Evolutionary conservation across 1,284 basidiomycete species (phyloP), one percentile per base, ranked within the genome.

Genomic region (Coniophora puteana): DNA sequence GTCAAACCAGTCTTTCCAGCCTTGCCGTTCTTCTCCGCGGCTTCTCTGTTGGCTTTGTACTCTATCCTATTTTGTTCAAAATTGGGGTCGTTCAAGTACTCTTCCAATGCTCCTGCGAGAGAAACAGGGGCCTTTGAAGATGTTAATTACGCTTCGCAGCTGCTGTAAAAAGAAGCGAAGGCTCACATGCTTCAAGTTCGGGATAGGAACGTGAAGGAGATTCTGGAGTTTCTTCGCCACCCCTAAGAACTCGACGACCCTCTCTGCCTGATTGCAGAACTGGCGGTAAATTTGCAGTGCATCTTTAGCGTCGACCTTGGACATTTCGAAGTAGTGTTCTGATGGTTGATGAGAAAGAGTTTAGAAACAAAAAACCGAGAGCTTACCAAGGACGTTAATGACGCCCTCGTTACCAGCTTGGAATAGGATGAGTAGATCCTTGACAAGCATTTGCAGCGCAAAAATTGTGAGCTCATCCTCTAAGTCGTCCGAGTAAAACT

Each of bases 291-390:
- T 85, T 23, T 72, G 69, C 24, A 99, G 78, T 3, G 96, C 89
- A 26, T 89, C 81, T 40, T 80, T 72, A 0, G 95, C 96, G 61
- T 99, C 95, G 17, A 84, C 66, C 51, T 90, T 87, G 4, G 93
- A 92, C 96, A 99, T 99, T 59, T 98, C 95, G 58, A 99, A 98
- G 66, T 98, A 99, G 66, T 96, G 89, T 59, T 98, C 96, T 90
- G 50, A n/a, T n/a, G n/a, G n/a, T n/a, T n/a, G n/a, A n/a, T n/a
- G n/a, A n/a, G 24, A 40, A 31, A 41, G 31, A 38, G 20, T 40
- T 58, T 8, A 60, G 42, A 39, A 44, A 47, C 11, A 33, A 14
- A 36, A 23, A 21, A 40, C 38, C 32, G 6, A 22, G 16, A 6
- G 49, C 63, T 46, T 46, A 91, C 90, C 90, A 37, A 96, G 75